A percentile compares a stretch with the other conserved stretches of the same genome.
These are phyloP conservation scores for Solanum ossicruentum DNA, from an alignment of 257 asterid species.

Conservation along the genomic window DNA sequence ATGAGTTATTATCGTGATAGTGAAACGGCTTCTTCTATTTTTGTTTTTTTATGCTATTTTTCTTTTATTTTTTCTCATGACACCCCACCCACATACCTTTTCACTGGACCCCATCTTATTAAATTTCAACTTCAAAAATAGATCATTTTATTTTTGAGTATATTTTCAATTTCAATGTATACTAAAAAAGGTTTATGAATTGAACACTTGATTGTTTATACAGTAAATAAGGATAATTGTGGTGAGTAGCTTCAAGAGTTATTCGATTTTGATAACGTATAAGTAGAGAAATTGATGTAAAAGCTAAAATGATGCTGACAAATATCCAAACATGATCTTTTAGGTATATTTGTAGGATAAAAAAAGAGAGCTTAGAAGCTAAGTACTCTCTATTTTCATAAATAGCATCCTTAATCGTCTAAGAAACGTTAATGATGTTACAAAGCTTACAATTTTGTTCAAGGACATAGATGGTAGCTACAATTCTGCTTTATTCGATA, in stretches of 20 bases:
- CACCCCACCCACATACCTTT: background rate
- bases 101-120: background rate
- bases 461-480: background rate
- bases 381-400: background rate
- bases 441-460: background rate
- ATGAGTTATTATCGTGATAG: background rate
- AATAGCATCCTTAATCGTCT: background rate
- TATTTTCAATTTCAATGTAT: background rate
- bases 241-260: background rate
- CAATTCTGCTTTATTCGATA: background rate
- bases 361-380: background rate
- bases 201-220: background rate
- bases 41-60: background rate
- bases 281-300: background rate
- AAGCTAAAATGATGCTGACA: background rate
- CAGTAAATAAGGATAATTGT: background rate
- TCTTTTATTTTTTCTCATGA: background rate
- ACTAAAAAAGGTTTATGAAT: background rate
- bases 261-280: background rate
- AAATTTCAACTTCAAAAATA: background rate
- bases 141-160: background rate
- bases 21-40: background rate
- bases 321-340: background rate
- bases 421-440: background rate
- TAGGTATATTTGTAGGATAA: background rate